A percentile compares a stretch with the other conserved stretches of the same genome.
Conservation (phyloP, 1,284 basidiomycete genomes). For the Takashimella koratensis region DNA sequence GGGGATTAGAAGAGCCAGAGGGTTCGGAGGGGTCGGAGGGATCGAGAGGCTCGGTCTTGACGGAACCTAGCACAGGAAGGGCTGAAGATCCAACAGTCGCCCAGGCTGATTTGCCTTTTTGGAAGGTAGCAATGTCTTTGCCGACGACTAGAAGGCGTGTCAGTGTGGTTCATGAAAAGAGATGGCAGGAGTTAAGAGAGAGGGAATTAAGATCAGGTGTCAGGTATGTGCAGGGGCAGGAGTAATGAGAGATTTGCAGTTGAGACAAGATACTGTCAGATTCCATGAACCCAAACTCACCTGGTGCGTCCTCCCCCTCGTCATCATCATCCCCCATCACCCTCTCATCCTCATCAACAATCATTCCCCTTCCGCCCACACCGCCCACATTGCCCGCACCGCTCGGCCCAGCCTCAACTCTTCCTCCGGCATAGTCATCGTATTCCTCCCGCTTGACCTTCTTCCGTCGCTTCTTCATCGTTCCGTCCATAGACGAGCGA, state of each 20-base stretch:
- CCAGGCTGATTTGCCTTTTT: conserved; percentile 41
- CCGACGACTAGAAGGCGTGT: conserved; percentile 31
- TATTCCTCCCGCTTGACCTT: conserved; percentile 62
- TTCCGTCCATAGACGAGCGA: conserved; percentile 56
- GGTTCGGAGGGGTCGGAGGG: conserved; percentile 10
- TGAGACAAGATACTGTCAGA: too few relatives aligned
- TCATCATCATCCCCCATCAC: conserved; percentile 24
- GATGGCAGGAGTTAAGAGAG: too few relatives aligned
- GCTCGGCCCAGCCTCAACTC: conserved; percentile 19
- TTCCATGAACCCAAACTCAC: too few relatives aligned
- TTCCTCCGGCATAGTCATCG: conserved; percentile 50
- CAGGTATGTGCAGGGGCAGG: too few relatives aligned
- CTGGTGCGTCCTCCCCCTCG: conserved; percentile 48
- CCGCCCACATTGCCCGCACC: conserved; percentile 35
- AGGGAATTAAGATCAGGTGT: too few relatives aligned
- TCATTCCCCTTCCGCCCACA: conserved; percentile 52
- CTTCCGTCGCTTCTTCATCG: conserved; percentile 59
- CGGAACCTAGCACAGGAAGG: conserved; percentile 20
- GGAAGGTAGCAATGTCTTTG: conserved; percentile 38
- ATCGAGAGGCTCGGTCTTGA: conserved; percentile 26
- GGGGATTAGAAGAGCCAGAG: conserved; percentile 11
- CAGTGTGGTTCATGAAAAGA: background rate
- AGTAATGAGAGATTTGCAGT: too few relatives aligned
- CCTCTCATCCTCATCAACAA: conserved; percentile 48
- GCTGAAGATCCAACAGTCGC: conserved; percentile 33